Base-by-base conservation (phyloP, 495 filamentous ascomycete genomes). In the Hypoxylon lienhwacheense region DNA sequence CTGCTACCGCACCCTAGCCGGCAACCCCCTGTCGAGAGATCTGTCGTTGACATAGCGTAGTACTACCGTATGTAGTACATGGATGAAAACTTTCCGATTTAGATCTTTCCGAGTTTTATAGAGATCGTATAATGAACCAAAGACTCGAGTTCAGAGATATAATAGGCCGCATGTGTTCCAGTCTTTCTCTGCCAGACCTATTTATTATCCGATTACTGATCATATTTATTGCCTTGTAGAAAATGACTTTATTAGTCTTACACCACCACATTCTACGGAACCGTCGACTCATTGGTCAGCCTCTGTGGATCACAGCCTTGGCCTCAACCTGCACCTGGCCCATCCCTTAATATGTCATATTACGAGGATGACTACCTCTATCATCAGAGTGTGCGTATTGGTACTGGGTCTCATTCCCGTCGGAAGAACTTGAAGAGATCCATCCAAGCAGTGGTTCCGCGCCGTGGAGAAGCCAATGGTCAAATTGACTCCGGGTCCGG, bases 131-230 rank as follows among this genome's bases (percentile, higher is more conserved):
- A 25, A 25, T 34, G 36, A 11, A n/a, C n/a, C n/a, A n/a, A n/a
- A n/a, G n/a, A n/a, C n/a, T n/a, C n/a, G 32, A 22, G 31, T 12
- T 14, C 22, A 47, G 34, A 16, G 21, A 14, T 21, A 31, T 55
- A 32, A 47, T 40, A 49, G 20, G 24, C 11, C 15, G 15, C 12
- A 40, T 2, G 19, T 29, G 20, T 42, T 21, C 24, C 8, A 42
- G 47, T 26, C 19, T 5, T 51, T 50, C 28, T 21, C 10, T 33
- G 28, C 7, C 0, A 37, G 10, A 11, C 15, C 7, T 14, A 26
- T 31, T 47, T 12, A 17, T 49, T 45, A 41, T 50, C 39, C 48
- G 58, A 61, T 61, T 56, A 61, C 47, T 61, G 58, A 61, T 61
- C 52, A 24, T 31, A 43, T 50, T 34, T 50, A n/a, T n/a, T n/a